Evolutionary conservation across 1,139 yeast genomes (phyloP), one percentile per base, ranked within the genome.

Genomic region (Saccharomyces hybrid): DNA sequence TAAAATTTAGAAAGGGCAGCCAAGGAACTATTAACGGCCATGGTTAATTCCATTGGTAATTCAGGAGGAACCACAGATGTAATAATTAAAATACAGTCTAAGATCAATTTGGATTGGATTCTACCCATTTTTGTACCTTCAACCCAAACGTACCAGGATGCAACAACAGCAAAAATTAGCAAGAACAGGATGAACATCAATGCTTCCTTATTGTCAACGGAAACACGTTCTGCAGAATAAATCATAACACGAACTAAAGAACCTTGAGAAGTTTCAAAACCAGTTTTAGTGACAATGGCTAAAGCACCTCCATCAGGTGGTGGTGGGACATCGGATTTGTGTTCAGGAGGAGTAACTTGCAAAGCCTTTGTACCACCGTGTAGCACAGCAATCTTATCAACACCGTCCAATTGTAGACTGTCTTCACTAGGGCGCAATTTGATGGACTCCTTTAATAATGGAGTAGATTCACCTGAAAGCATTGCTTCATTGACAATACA

Each of bases 11-110:
- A 84, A 60, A 93, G 79, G 4, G 97, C 90, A 53, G 93, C 83
- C 68, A 93, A 78, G 8, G 98, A 91, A 48, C 89, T 79, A 73
- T 93, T 93, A 48, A 93, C 99, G 57, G 99, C 99, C 91, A 93
- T 86, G 31, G 99, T 93, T 65, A 93, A 81, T 76, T 93, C 99
- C 99, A 93, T 95, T 53, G 99, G 99, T 63, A 93, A 80, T 75
- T 93, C 99, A 52, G 99, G 99, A 48, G 99, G 99, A 48, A 93
- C 99, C 62, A 93, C 99, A 50, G 98, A 91, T 23, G 99, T 93
- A 63, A 93, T 81, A 65, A 93, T 95, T 68, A 93, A 82, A 62
- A 93, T 87, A 84, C 99, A 95, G 73, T 93, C 98, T 69, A 93
- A 80, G 63, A 93, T 85, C 69, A 93, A 81, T 74, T 93, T 93